These are phyloP conservation scores for Cercophora newfieldiana DNA, from an alignment of 495 filamentous ascomycete genomes.

Conservation along the genomic window DNA sequence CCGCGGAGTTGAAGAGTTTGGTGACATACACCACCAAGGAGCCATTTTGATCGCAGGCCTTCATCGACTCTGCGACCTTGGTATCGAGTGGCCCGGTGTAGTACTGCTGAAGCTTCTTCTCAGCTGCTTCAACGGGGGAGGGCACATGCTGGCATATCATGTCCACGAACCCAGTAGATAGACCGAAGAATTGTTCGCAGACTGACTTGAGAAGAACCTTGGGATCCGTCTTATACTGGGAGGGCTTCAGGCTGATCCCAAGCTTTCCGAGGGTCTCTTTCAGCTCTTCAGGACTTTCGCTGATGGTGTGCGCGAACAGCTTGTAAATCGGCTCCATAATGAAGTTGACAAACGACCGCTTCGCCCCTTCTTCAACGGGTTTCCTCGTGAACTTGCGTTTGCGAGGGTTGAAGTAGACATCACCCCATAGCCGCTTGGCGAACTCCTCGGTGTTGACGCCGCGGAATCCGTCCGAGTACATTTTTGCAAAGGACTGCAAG, in stretches of 20 bases:
- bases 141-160: constrained; percentile 92
- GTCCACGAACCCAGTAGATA: constrained; percentile 87
- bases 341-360: constrained; percentile 90
- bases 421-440: constrained; percentile 83
- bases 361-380: constrained; percentile 74
- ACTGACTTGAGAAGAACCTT: constrained; percentile 86
- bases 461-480: constrained; percentile 89
- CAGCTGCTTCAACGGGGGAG: constrained; percentile 78
- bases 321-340: constrained; percentile 97
- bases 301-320: constrained; percentile 92
- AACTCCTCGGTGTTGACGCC: constrained; percentile 79
- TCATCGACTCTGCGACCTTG: constrained; percentile 76
- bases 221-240: constrained; percentile 85
- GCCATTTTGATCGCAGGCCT: constrained; percentile 81
- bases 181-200: constrained; percentile 93
- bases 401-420: constrained; percentile 91
- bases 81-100: constrained; percentile 96
- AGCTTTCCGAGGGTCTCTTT: constrained; percentile 77
- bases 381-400: constrained; percentile 91
- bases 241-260: constrained; percentile 84
- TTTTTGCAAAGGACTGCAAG: constrained; percentile 85
- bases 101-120: constrained; percentile 73
- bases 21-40: constrained; percentile 88
- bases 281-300: constrained; percentile 83
- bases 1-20: constrained; percentile 84